Base-by-base conservation (phyloP, 2,329 filamentous ascomycete species). In the Alternaria sp. region DNA sequence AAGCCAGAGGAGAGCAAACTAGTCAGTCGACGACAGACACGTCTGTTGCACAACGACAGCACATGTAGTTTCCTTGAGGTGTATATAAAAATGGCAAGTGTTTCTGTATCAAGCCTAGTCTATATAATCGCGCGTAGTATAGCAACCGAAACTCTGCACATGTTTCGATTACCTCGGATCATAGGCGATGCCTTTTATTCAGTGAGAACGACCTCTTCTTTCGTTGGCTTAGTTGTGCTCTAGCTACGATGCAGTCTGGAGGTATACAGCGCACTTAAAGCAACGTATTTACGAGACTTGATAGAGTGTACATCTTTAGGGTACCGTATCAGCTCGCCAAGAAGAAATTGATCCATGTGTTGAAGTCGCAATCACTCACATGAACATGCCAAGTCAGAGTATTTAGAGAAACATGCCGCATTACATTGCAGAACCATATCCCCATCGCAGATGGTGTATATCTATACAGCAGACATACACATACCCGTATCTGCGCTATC, bases 1-100 rank as follows among this genome's bases (percentile, higher is more conserved):
- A 0, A 30, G 30, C 1, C 0, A 0, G 1, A 40, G 8, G n/a
- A 10, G 11, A 17, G 47, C n/a, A 19, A 26, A 19, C 26, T 12
- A 3, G 17, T 28, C 6, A 12, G 25, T 50, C 11, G 26, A 50
- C 26, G 19, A 12, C 26, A 50, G 11, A 50, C 6, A 30, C 28
- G 13, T 50, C 28, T 30, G 47, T 50, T 50, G n/a, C 47, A 17
- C 36, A 51, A 13, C 10, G 11, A 45, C 17, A 45, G 6, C 36
- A 17, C 2, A 40, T 17, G 36, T 40, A 40, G 36, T 40, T 40
- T 40, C 36, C n/a, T 40, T 40, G 36, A 8, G n/a, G 15, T 17
- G 36, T 40, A 40, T 17, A 40, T 40, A 10, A 40, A 40, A 40
- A 40, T 17, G 17, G 15, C 0, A 40, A 40, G 36, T 36, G 13